phyloP scores from a whole-genome alignment of 345 rosid genomes.

The Arabis hirsuta region DNA sequence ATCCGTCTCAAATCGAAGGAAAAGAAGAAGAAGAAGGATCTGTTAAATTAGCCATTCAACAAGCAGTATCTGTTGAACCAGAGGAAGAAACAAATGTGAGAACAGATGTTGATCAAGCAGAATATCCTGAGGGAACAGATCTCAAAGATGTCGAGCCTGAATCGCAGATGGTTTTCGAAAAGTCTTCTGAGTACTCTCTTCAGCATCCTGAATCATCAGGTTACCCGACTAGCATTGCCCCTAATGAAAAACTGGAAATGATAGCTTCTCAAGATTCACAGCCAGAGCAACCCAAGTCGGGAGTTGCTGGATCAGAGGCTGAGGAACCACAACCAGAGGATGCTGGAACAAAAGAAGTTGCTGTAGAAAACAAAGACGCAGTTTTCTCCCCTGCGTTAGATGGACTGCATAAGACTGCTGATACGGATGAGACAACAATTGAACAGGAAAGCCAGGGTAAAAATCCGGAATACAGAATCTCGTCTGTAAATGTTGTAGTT shows the following conservation, averaged over 20 bases:
- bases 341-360: conserved; percentile 46
- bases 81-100: conserved; percentile 40
- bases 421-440: conserved; percentile 44
- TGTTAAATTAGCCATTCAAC: conserved; percentile 27
- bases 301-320: conserved; percentile 46
- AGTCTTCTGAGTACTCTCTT: conserved; percentile 47
- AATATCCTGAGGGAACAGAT: conserved; percentile 46
- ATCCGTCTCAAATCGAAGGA: conserved; percentile 46
- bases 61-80: conserved; percentile 48
- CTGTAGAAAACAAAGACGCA: conserved; percentile 41
- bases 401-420: conserved; percentile 46
- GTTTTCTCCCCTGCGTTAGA: conserved; percentile 38
- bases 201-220: conserved; percentile 46
- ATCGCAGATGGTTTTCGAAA: conserved; percentile 42
- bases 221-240: conserved; percentile 45
- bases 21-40: conserved; percentile 51
- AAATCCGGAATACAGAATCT: conserved; percentile 47
- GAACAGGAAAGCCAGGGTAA: conserved; percentile 47
- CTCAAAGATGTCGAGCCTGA: conserved; percentile 52
- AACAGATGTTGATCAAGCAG: conserved; percentile 45
- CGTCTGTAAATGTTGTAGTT: conserved; percentile 48
- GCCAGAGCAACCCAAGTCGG: conserved; percentile 47
- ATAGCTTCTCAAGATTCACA: conserved; percentile 47
- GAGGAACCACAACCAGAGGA: conserved; percentile 51
- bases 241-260: conserved; percentile 46